Evolutionary conservation across 208 protist species (phyloP).

Genomic region (Lotmaria passim): DNA sequence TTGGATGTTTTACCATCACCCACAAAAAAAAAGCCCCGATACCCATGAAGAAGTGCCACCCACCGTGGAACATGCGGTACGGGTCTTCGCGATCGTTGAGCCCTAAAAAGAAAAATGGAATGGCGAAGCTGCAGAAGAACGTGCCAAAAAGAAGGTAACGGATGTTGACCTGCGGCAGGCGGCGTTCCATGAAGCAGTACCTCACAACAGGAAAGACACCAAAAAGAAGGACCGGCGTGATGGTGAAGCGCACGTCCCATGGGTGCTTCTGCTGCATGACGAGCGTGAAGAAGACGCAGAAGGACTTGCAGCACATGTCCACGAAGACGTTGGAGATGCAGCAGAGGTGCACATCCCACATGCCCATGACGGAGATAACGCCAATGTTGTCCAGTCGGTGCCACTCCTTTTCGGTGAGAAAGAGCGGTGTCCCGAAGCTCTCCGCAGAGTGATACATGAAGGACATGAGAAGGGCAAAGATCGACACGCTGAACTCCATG

Average conservation of each 20-base stretch:
- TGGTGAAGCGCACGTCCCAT: constrained; percentile 68
- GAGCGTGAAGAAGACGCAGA: constrained; percentile 56
- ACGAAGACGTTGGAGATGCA: constrained; percentile 41
- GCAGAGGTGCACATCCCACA: constrained; percentile 55
- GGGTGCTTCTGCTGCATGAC: constrained; percentile 70
- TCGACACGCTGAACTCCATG: constrained; percentile 53
- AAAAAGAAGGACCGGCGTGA: constrained; percentile 56
- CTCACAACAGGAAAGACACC: constrained; percentile 52
- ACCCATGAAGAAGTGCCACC: constrained; percentile 77
- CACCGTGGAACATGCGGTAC: constrained; percentile 76
- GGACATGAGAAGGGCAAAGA: constrained; percentile 63
- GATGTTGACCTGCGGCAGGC: constrained; percentile 22
- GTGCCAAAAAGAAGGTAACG: constrained; percentile 29
- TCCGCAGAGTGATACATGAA: constrained; percentile 84
- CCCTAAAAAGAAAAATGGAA: constrained; percentile 62
- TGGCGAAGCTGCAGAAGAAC: constrained; percentile 35
- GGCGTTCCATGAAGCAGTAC: constrained; percentile 41
- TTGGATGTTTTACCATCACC: constrained; percentile 35
- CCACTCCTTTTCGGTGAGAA: constrained; percentile 72
- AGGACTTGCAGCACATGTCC: constrained; percentile 57
- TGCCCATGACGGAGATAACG: constrained; percentile 52
- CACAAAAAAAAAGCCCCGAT: constrained; percentile 60
- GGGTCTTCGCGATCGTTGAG: constrained; percentile 64
- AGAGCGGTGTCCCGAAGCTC: constrained; percentile 49
- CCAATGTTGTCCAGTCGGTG: constrained; percentile 81